Base-by-base conservation (phyloP, 2,329 filamentous ascomycete species). In the Cladophialophora bantiana region DNA sequence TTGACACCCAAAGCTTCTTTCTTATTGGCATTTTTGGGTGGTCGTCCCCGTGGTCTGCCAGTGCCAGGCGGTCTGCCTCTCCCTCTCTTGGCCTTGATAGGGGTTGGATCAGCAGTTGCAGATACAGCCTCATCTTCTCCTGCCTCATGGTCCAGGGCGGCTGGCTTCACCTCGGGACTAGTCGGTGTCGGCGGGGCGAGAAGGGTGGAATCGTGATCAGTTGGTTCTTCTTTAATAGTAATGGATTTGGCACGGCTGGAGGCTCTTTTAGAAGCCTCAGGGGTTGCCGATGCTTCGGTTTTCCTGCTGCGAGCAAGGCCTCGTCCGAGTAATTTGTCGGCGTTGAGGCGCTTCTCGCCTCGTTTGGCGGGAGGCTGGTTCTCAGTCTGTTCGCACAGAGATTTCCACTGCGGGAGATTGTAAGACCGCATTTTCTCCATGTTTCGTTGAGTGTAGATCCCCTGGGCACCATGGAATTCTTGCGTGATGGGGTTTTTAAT, bases 401-500 rank as follows among this genome's bases (percentile, higher is more conserved):
- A 87, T 72, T 93, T 92, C 95, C 95, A 99, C 79, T 99, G 94
- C 0, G 94, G 94, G 4, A 99, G 84, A 73, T 97, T 99, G 82
- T 99, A 99, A 13, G 93, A 93, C 77, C 95, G 88, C 77, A 96
- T 93, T 80, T 97, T 96, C 75, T 98, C 89, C 67, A 99, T 94
- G 76, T 99, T 99, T 75, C 95, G 92, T 78, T 99, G 95, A 40
- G 94, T 94, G 77, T 97, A 99, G 64, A 92, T 96, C 64, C 95
- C 96, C 76, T 94, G 93, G 59, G 92, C 93, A 50, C 95, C 95
- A 84, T 96, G 94, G 74, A 99, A 99, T 75, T 99, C 95, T 79
- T 99, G 95, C 76, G 93, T 97, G 77, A 99, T 98, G 3, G 95
- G 95, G 72, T 99, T 96, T 79, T 94, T 94, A 75, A 99, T 94